Conservation (phyloP, 192 early-diverging fungal species). For the Umbelopsis ramanniana region DNA sequence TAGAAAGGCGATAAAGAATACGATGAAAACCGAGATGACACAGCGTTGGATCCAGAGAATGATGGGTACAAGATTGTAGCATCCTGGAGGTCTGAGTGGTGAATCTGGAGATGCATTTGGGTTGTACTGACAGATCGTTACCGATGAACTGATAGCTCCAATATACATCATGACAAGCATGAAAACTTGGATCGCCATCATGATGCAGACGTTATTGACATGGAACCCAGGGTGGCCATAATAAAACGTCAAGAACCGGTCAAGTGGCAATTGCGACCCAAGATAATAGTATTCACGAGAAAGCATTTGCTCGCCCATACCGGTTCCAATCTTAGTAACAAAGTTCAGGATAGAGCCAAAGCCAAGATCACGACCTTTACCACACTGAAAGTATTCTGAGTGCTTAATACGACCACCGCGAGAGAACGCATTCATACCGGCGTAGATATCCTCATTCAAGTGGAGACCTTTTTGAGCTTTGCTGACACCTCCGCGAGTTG, state of each 20-base stretch:
- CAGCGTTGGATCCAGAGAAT: slow-evolving; percentile 82
- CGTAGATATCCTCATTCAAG: slow-evolving; percentile 93
- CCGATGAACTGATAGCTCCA: slow-evolving; percentile 64
- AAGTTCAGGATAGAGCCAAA: slow-evolving; percentile 90
- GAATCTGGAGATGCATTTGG: slow-evolving; percentile 49
- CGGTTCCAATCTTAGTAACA: slow-evolving; percentile 90
- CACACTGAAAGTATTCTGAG: slow-evolving; percentile 90
- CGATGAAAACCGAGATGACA: slow-evolving; percentile 78
- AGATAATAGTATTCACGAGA: slow-evolving; percentile 92
- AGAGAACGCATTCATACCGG: slow-evolving; percentile 86
- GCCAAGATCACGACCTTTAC: slow-evolving; percentile 91
- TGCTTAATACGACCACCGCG: slow-evolving; percentile 90
- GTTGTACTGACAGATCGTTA: slow-evolving; percentile 61
- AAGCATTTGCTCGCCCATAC: slow-evolving; percentile 94
- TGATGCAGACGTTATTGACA: slow-evolving; percentile 89
- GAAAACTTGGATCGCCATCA: slow-evolving; percentile 82
- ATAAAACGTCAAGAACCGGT: slow-evolving; percentile 88
- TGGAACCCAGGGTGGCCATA: slow-evolving; percentile 92
- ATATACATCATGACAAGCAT: slow-evolving; percentile 81
- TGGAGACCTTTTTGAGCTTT: slow-evolving; percentile 93
- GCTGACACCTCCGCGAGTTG: slow-evolving; percentile 83
- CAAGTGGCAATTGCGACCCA: slow-evolving; percentile 82
- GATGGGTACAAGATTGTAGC: slow-evolving; percentile 72
- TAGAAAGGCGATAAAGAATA: slow-evolving; percentile 81
- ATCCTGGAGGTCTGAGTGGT: slow-evolving; percentile 52